Evolutionary conservation across 73 alveolate species (phyloP), one percentile per base, ranked within the genome.

Genomic region (Paramecium primaurelia): DNA sequence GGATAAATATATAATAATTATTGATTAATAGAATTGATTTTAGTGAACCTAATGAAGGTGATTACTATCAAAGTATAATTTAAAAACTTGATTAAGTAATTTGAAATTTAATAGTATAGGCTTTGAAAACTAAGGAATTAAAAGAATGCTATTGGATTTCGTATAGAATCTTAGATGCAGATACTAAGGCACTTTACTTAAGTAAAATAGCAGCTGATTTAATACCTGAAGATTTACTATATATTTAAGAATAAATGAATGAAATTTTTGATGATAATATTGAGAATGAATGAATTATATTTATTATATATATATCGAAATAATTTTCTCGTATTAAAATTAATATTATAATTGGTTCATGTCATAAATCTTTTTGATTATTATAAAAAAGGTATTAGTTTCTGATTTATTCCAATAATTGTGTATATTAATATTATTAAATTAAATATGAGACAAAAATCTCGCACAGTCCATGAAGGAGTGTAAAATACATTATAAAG

Each of bases 401-500:
- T 54, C 69, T 54, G 11, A 18, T 54, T 54, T 54, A 54, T 54
- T 54, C 69, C 14, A 54, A 54, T 54, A n/a, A 54, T 54, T 54
- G 32, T 54, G 3, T 3, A 54, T 64, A 64, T 64, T 28, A 64
- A 10, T 64, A 14, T 64, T 28, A 64, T 64, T 64, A 64, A 12
- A 28, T 32, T 64, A 64, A 20, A 30, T 16, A 73, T 73, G 87
- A 73, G 87, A 73, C 47, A 73, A 44, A 73, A 73, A n/a, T 32
- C 87, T 73, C 87, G 87, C 14, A 73, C 87, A 25, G 60, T 37
- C 34, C 87, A 73, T n/a, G 87, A 73, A 38, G 87, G 59, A 20
- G 18, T 73, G 6, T 34, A 64, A 34, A 28, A 64, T 38, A 73
- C 40, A 26, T 26, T 36, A 44, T 73, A 73, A 38, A 37, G 47